Base-by-base conservation (phyloP, 2,329 filamentous ascomycete species). In the Paraphoma chrysanthemicola region DNA sequence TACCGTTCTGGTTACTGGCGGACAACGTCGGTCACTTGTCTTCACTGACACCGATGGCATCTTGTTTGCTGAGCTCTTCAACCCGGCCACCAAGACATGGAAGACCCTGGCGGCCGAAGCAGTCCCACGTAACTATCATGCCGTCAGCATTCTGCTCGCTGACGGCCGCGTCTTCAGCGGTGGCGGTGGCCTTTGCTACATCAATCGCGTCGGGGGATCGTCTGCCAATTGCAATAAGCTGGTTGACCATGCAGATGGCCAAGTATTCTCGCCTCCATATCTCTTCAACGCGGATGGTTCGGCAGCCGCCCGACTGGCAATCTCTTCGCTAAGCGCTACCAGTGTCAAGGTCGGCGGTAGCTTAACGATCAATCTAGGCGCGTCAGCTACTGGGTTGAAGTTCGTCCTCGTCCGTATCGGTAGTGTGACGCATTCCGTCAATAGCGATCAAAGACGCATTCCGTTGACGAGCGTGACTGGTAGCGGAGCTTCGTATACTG, bases 361-460 rank as follows among this genome's bases (percentile, higher is more conserved):
- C 17, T 46, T 68, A 4, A 55, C 51, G 14, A 49, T 71, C n/a
- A 53, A 23, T 3, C 56, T 66, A 9, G 48, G 47, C 8, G 51
- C 54, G 1, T 47, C 48, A 4, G 57, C 51, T 17, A 48, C 53
- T 10, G 54, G 52, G 23, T 47, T 57, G 1, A 61, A 54, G 30
- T 63, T 68, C 14, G 55, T 54, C 6, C 50, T 71, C 6, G 54
- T 70, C 1, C 63, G 69, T 30, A 69, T 72, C 17, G 68, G 68
- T 12, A 69, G 52, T 44, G 69, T 68, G 14, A 71, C 69, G 9
- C 69, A 72, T 49, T 69, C 68, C 4, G 62, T 71, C 18, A 72
- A 72, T 45, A 70, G 45, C n/a, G 67, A 71, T 33, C 69, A 72
- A 54, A 56, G 67, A 14, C 68, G 65, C 18, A 51, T 70, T 2